phyloP scores from a whole-genome alignment of 495 filamentous ascomycete species.

The Penicillium desertorum region DNA sequence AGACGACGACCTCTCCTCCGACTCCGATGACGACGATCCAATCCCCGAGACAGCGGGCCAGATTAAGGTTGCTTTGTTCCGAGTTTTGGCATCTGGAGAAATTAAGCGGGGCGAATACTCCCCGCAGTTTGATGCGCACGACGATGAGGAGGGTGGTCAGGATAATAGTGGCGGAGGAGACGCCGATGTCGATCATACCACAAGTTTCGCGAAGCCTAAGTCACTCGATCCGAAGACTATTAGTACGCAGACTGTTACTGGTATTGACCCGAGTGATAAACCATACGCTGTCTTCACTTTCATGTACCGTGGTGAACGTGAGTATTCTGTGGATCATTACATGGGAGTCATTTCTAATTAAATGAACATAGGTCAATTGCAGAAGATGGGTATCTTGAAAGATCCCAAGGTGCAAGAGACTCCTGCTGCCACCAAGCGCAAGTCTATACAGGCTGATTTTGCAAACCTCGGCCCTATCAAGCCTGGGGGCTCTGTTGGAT shows the following conservation, averaged over 20 bases:
- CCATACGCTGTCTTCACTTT: constrained; percentile 98
- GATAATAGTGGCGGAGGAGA: constrained; percentile 46
- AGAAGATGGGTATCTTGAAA: constrained; percentile 86
- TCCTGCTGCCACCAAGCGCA: constrained; percentile 62
- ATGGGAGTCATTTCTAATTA: constrained; percentile 23
- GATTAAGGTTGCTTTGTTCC: constrained; percentile 96
- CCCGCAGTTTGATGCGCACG: constrained; percentile 95
- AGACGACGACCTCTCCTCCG: constrained; percentile 67
- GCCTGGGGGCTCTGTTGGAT: constrained; percentile 80
- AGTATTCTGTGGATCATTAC: constrained; percentile 35
- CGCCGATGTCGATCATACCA: constrained; percentile 90
- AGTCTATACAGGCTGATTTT: constrained; percentile 78
- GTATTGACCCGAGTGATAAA: constrained; percentile 92
- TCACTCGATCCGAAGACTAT: constrained; percentile 94
- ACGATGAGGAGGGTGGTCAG: constrained; percentile 73
- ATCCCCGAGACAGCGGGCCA: constrained; percentile 92
- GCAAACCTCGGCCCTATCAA: constrained; percentile 81
- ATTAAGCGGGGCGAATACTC: constrained; percentile 97
- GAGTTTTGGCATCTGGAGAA: constrained; percentile 92
- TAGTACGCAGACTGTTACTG: constrained; percentile 96
- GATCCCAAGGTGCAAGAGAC: constrained; percentile 58
- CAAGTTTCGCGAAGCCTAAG: constrained; percentile 98
- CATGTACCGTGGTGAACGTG: constrained; percentile 94
- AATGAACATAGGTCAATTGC: constrained; percentile 69
- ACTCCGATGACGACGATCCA: constrained; percentile 79